These are phyloP conservation scores for Fraxinus anomala DNA, from an alignment of 257 asterid species.

Conservation along the genomic window DNA sequence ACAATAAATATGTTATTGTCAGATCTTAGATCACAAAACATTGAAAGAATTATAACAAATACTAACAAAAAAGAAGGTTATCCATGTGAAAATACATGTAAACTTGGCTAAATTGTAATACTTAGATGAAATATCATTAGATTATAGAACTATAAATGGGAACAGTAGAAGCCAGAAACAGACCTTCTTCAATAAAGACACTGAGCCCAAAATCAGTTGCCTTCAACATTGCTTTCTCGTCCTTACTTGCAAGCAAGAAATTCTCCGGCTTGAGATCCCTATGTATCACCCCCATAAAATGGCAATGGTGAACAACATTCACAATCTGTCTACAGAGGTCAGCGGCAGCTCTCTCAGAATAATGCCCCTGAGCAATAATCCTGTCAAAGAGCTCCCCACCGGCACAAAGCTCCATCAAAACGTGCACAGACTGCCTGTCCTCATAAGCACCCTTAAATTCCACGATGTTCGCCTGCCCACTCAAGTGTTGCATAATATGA, in stretches of 20 bases:
- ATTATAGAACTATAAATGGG: conserved; percentile 6
- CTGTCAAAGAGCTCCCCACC: conserved; percentile 85
- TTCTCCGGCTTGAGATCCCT: conserved; percentile 94
- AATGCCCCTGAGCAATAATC: conserved; percentile 81
- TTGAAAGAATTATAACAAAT: not conserved
- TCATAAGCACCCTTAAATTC: conserved; percentile 83
- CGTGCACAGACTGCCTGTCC: conserved; percentile 72
- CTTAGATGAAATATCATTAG: not conserved
- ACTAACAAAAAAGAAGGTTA: conserved; percentile 7
- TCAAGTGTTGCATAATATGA: conserved; percentile 78
- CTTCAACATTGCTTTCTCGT: conserved; percentile 63
- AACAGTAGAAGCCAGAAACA: conserved; percentile 11
- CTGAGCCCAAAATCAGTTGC: conserved; percentile 90
- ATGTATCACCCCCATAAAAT: conserved; percentile 89
- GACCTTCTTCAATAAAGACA: conserved; percentile 86
- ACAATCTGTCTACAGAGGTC: conserved; percentile 76
- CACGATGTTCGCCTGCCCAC: conserved; percentile 83
- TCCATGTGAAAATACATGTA: not conserved
- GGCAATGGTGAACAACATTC: conserved; percentile 83
- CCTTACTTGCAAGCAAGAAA: conserved; percentile 77
- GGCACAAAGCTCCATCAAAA: conserved; percentile 81
- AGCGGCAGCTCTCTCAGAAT: conserved; percentile 78
- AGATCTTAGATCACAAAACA: not conserved
- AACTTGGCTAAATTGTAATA: conserved; percentile 11
- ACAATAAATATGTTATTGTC: not conserved